phyloP scores from a whole-genome alignment of 2,329 filamentous ascomycete genomes.

The Aspergillus transmontanensis region DNA sequence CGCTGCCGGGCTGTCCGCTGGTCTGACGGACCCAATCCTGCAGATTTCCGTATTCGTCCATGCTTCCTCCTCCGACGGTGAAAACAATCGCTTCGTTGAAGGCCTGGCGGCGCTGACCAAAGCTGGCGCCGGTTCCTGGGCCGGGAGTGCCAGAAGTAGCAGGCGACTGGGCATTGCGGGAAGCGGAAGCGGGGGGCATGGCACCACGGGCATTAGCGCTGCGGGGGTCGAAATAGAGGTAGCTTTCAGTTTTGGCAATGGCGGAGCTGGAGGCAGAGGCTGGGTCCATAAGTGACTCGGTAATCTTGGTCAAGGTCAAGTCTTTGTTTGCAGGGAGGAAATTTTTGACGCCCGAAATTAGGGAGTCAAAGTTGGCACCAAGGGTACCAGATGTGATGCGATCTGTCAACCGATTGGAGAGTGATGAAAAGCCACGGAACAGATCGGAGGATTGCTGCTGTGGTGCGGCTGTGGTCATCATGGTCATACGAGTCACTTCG shows the following conservation, averaged over 20 bases:
- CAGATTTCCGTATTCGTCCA: slow-evolving; percentile 98
- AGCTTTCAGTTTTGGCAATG: slow-evolving; percentile 93
- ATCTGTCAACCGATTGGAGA: slow-evolving; percentile 89
- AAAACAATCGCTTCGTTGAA: slow-evolving; percentile 94
- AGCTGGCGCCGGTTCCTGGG: slow-evolving; percentile 75
- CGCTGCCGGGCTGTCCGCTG: slow-evolving; percentile 55
- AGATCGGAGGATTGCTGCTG: slow-evolving; percentile 69
- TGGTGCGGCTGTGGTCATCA: slow-evolving; percentile 79
- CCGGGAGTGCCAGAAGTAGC: slow-evolving; percentile 48
- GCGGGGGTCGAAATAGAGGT: slow-evolving; percentile 94
- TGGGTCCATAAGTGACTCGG: slow-evolving; percentile 97
- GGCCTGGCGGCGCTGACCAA: slow-evolving; percentile 86
- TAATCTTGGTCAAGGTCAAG: slow-evolving; percentile 94
- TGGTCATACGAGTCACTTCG: slow-evolving; percentile 95
- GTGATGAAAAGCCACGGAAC: slow-evolving; percentile 89
- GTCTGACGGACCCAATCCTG: slow-evolving; percentile 93
- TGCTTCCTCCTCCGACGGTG: slow-evolving; percentile 91
- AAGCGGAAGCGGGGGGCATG: slow-evolving; percentile 75
- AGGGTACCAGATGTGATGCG: slow-evolving; percentile 90
- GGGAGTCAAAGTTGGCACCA: slow-evolving; percentile 83
- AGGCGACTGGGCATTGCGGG: slow-evolving; percentile 47
- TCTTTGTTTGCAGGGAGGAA: slow-evolving; percentile 96
- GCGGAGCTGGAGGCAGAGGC: slow-evolving; percentile 85
- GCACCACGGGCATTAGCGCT: slow-evolving; percentile 91
- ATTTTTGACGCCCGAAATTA: slow-evolving; percentile 96